Base-by-base conservation (phyloP, 2,329 filamentous ascomycete genomes). In the Dactylonectria macrodidyma region DNA sequence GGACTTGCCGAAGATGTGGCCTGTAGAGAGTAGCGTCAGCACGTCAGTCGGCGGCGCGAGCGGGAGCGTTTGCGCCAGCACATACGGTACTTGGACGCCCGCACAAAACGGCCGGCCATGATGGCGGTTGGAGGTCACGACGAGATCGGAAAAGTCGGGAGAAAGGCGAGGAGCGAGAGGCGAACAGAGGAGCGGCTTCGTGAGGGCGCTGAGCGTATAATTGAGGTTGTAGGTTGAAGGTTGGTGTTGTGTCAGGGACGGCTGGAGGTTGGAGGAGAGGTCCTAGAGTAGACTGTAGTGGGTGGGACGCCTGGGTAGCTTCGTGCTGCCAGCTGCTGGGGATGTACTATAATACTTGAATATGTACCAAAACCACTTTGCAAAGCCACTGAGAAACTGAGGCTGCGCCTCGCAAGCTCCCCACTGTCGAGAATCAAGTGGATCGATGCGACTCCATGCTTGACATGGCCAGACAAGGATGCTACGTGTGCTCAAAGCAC, bases 1-100 rank as follows among this genome's bases (percentile, higher is more conserved):
- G 71, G 94, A 86, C 85, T 97, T 96, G 81, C 96, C 96, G 86
- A 98, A 99, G 85, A 99, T 93, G 88, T 99, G 96, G 88, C 95
- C 95, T 98, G 82, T 64, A 50, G 57, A 72, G 57, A 72, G 73
- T 75, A 71, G 73, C 67, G 74, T 77, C 73, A 77, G 76, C 73
- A 69, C 71, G 66, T 60, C 44, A 51, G 41, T 58, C 66, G 62
- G 65, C 59, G 66, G 68, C 62, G 71, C 75, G 70, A 67, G 68
- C 57, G 71, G 73, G 68, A 65, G 70, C 68, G 4, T 71, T 74
- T 76, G 76, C 75, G 74, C 71, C 65, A 70, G 70, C 69, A 85
- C 88, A 78, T 85, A 91, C 89, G 89, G 83, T 90, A 91, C 79
- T 91, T 91, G 81, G 89, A 91, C 82, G 89, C 86, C 82, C 89